These are phyloP conservation scores for Gardenia jasminoides DNA, from an alignment of 257 asterid genomes.

Conservation along the genomic window DNA sequence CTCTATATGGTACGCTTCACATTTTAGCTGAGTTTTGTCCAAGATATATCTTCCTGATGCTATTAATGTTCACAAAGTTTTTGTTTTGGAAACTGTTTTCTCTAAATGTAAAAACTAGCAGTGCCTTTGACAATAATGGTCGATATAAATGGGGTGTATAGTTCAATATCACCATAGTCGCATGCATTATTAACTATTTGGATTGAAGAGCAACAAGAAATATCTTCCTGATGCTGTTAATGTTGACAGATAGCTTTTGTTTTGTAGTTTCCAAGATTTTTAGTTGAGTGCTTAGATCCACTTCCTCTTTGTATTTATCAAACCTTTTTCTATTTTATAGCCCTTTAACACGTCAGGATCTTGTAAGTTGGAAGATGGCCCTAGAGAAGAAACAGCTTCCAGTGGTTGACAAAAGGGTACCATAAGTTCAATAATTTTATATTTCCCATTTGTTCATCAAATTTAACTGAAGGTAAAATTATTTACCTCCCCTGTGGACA, in stretches of 20 bases:
- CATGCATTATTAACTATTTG: too few species aligned
- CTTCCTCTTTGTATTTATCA: slow-evolving; percentile 11
- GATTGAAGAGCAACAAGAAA: neutral
- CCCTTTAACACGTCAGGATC: slow-evolving; percentile 94
- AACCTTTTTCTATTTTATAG: slow-evolving; percentile 43
- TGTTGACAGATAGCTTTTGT: neutral
- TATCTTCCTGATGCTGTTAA: neutral
- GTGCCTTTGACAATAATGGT: too few species aligned
- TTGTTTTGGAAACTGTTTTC: neutral
- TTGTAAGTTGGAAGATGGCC: slow-evolving; percentile 98
- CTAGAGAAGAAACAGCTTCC: slow-evolving; percentile 89
- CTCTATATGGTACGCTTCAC: neutral
- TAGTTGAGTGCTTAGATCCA: slow-evolving; percentile 6
- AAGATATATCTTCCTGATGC: neutral
- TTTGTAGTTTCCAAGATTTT: neutral
- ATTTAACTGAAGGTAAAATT: slow-evolving; percentile 16
- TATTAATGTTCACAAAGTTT: neutral
- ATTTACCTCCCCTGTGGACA: slow-evolving; percentile 29
- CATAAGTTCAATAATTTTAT: slow-evolving; percentile 6
- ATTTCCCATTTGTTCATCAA: neutral
- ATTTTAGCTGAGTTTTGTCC: neutral
- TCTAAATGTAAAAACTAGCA: too few species aligned
- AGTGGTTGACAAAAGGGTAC: slow-evolving; percentile 68
- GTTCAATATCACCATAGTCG: too few species aligned
- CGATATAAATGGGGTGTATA: too few species aligned